A percentile compares a stretch with the other conserved stretches of the same genome.
phyloP scores from a whole-genome alignment of 768 basidiomycete genomes.

The Suillus brevipes region DNA sequence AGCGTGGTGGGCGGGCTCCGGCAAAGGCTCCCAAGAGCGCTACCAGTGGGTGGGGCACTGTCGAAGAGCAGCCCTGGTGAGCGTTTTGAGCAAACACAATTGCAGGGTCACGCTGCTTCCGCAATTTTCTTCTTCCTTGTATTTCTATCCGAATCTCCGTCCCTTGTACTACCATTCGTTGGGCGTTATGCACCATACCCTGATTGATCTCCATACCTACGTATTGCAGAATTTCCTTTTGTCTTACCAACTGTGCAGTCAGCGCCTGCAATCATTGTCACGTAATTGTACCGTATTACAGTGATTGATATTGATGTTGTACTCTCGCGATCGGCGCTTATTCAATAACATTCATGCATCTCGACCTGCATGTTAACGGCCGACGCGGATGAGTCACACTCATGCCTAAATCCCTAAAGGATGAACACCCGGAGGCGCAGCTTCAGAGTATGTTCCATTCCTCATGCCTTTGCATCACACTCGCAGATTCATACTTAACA shows the following conservation, averaged over 20 bases:
- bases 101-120: too few relatives aligned
- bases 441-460: too few relatives aligned
- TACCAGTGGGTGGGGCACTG: slow-evolving; percentile 28
- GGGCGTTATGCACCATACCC: neutral
- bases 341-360: neutral
- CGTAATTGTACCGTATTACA: neutral
- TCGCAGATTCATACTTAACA: too few relatives aligned
- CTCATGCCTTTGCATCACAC: too few relatives aligned
- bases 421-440: too few relatives aligned
- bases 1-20: slow-evolving; percentile 10
- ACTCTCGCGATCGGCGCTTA: neutral
- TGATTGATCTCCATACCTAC: neutral
- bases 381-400: too few relatives aligned
- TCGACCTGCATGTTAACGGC: too few relatives aligned
- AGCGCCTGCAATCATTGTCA: neutral
- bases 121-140: neutral
- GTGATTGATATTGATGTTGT: neutral
- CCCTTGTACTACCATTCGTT: neutral
- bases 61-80: slow-evolving; percentile 26
- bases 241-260: neutral
- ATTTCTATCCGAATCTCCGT: neutral
- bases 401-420: too few relatives aligned
- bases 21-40: slow-evolving; percentile 17
- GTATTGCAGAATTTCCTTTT: neutral
- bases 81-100: neutral